phyloP scores from a whole-genome alignment of 2,329 filamentous ascomycete genomes.

The Neocatenulostroma microsporum region DNA sequence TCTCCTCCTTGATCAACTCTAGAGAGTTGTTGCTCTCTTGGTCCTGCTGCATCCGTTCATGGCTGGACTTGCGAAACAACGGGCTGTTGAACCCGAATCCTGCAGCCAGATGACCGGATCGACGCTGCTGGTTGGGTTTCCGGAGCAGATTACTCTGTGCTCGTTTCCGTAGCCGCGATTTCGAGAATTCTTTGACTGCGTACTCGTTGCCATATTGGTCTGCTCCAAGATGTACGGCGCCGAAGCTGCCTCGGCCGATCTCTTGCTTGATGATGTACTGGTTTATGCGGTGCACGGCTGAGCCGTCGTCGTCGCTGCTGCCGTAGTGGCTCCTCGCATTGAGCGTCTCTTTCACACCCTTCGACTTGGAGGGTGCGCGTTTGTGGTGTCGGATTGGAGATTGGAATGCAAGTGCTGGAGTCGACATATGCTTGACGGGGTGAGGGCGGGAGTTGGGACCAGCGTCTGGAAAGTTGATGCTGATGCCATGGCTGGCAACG shows the following conservation, averaged over 20 bases:
- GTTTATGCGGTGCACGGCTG: constrained; percentile 78
- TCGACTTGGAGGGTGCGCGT: constrained; percentile 52
- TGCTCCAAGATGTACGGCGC: constrained; percentile 79
- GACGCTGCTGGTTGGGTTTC: constrained; percentile 47
- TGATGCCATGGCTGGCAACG: constrained; percentile 40
- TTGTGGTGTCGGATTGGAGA: constrained; percentile 60
- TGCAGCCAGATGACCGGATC: constrained; percentile 45
- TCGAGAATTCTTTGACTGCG: constrained; percentile 97
- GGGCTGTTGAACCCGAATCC: constrained; percentile 56
- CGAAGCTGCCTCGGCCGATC: constrained; percentile 94
- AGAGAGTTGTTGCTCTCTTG: constrained; percentile 59
- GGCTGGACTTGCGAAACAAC: constrained; percentile 52
- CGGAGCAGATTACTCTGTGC: constrained; percentile 83
- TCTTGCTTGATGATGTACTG: constrained; percentile 92
- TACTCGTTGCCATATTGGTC: constrained; percentile 92
- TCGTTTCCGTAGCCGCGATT: constrained; percentile 78
- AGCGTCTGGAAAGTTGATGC: constrained; percentile 40
- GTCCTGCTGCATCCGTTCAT: constrained; percentile 37
- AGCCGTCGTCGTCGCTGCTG: constrained; percentile 75
- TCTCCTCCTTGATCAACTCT: constrained; percentile 86
- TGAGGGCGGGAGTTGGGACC: constrained; percentile 21
- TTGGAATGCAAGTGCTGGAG: constrained; percentile 46
- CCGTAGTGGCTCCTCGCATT: constrained; percentile 82
- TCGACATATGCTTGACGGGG: constrained; percentile 45
- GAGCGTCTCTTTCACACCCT: constrained; percentile 75